Percentiles rank a stretch among this genome's conserved stretches.
phyloP scores from a whole-genome alignment of 2,329 filamentous ascomycete species.

The Penicillium sp. region DNA sequence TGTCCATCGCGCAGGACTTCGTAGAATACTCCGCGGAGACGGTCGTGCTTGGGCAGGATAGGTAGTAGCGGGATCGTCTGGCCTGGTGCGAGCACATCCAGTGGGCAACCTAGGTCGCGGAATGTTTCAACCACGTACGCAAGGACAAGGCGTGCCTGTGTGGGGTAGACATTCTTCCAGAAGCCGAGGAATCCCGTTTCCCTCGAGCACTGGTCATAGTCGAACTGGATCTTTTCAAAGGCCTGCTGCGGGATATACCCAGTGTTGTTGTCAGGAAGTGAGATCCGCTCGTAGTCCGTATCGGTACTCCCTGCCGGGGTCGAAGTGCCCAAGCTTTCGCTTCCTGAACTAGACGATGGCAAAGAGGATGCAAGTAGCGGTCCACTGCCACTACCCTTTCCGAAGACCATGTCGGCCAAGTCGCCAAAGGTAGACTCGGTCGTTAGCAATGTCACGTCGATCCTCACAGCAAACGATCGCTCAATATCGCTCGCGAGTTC shows the following conservation, averaged over 20 bases:
- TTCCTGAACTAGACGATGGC: conserved; percentile 13
- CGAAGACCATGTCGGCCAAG: neutral
- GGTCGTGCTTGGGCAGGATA: conserved; percentile 30
- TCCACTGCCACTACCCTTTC: neutral
- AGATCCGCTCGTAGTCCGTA: neutral
- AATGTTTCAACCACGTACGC: conserved; percentile 36
- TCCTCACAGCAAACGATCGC: conserved; percentile 38
- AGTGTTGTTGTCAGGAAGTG: neutral
- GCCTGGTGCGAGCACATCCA: conserved; percentile 28
- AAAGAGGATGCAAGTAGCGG: neutral
- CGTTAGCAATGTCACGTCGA: conserved; percentile 25
- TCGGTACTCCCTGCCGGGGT: neutral
- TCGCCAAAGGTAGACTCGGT: neutral
- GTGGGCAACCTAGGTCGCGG: conserved; percentile 35
- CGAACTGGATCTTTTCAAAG: neutral
- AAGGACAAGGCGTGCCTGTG: conserved; percentile 26
- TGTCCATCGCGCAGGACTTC: conserved; percentile 35
- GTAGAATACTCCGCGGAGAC: conserved; percentile 38
- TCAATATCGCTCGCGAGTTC: conserved; percentile 52
- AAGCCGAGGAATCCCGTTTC: conserved; percentile 28
- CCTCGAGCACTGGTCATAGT: conserved; percentile 28
- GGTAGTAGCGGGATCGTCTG: conserved; percentile 26
- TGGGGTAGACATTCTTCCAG: conserved; percentile 29
- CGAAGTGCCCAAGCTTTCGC: neutral
- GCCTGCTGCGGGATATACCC: neutral